Percentiles rank a stretch among this genome's conserved stretches.
phyloP scores from a whole-genome alignment of 176 grass and related monocot genomes.

The Rhynchospora breviuscula region DNA sequence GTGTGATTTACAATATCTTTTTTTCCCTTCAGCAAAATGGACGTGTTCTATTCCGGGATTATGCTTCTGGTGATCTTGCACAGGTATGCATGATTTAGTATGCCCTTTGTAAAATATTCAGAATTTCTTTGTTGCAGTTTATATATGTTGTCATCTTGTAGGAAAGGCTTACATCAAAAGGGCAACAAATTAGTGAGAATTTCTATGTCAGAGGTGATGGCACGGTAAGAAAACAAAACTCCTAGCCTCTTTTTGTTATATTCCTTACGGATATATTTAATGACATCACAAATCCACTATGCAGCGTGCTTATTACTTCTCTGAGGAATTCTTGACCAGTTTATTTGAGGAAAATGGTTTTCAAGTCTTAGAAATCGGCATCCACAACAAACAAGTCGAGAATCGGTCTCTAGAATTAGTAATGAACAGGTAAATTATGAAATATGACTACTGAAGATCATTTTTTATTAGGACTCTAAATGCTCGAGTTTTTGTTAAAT shows the following conservation, averaged over 20 bases:
- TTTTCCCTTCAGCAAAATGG: conserved; percentile 58
- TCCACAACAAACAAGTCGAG: conserved; percentile 86
- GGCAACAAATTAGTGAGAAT: conserved; percentile 89
- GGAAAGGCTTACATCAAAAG: conserved; percentile 88
- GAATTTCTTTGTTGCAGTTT: neutral
- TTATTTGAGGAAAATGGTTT: conserved; percentile 68
- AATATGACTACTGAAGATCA: neutral
- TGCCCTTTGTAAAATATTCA: neutral
- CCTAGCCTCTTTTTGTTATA: conserved; percentile 11
- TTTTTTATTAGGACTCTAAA: neutral
- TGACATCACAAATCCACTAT: conserved; percentile 14
- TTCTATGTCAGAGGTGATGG: conserved; percentile 99
- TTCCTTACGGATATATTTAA: neutral
- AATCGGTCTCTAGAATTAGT: conserved; percentile 79
- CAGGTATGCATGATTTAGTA: conserved; percentile 44
- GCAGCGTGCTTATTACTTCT: conserved; percentile 92
- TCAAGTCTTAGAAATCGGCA: conserved; percentile 55
- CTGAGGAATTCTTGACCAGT: conserved; percentile 54
- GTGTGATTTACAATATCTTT: neutral
- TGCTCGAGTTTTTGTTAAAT: neutral
- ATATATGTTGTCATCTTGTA: conserved; percentile 36
- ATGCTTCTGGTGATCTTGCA: conserved; percentile 82
- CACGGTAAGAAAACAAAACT: conserved; percentile 46
- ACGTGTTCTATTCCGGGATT: conserved; percentile 76
- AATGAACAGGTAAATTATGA: conserved; percentile 75